Base-by-base conservation (phyloP, 257 asterid genomes). In the Solanum lycopersicoides region DNA sequence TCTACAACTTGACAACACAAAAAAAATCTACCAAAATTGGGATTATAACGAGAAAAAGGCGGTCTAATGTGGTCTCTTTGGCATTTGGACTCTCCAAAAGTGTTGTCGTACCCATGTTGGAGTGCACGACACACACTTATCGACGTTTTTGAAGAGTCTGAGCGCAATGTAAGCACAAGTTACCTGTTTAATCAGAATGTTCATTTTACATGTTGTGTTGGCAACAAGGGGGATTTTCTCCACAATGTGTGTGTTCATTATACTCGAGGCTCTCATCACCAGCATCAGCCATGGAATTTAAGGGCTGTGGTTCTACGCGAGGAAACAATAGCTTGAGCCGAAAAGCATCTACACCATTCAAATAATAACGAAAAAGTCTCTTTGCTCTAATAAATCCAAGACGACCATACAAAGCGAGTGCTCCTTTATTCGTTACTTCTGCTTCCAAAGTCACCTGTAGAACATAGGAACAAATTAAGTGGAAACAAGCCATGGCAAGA, bases 311-410 rank as follows among this genome's bases (percentile, higher is more conserved):
- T 83, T 93, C 96, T 9, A 89, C 89, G 6, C 93, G 94, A 12
- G 98, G 98, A 89, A 95, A 95, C 84, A 97, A 65, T 25, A 97
- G 93, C 94, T 97, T 97, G 79, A 95, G 94, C 88, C 98, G 93
- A 93, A 97, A 97, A 59, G 98, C 99, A 86, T 95, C 99, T 35
- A 97, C 98, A 11, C 98, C 98, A 39, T 97, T 97, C 93, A 97
- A 90, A 90, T 97, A 97, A 91, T 97, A 97, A 12, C 97, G 92
- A 91, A 96, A 97, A 87, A 97, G 98, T 91, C 99, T 93, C 92
- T 97, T 97, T 32, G 99, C 95, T 87, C 97, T 92, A 15, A 97
- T 93, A 86, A 97, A 97, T 28, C 99, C 99, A 85, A 97, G 94
- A 42, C 98, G 95, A 9, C 99, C 98, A 75, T 97, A 97, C 8